A percentile compares a stretch with the other conserved stretches of the same genome.
Evolutionary conservation across 345 rosid genomes (phyloP).

Genomic region (Eucalyptus camaldulensis): DNA sequence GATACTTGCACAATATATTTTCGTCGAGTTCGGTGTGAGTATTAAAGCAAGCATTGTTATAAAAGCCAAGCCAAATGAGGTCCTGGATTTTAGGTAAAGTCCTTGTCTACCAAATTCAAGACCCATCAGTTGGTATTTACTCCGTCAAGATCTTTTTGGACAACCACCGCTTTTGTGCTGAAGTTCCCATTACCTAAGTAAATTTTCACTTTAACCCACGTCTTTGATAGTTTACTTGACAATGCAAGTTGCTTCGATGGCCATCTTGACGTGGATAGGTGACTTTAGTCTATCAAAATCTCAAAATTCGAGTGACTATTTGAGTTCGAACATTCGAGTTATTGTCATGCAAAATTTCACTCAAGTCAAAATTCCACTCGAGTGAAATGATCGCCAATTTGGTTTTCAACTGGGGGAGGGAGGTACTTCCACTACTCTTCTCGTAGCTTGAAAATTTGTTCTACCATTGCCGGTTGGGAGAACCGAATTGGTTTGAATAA

Average conservation of each 20-base stretch:
- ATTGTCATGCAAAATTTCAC: fast-evolving
- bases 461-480: neutral
- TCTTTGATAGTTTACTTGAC: neutral
- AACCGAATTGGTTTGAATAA: neutral
- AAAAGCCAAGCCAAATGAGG: neutral
- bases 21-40: too few relatives aligned
- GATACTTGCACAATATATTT: too few relatives aligned
- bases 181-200: neutral
- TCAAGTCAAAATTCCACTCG: neutral
- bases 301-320: neutral
- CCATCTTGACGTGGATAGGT: neutral
- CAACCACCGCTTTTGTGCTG: fast-evolving
- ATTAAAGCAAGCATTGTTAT: too few relatives aligned
- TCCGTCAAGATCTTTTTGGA: fast-evolving
- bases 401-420: neutral
- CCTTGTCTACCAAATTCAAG: neutral
- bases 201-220: neutral
- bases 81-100: neutral
- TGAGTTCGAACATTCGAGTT: neutral
- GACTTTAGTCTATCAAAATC: neutral
- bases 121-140: neutral
- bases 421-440: neutral
- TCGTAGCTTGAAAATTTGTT: neutral
- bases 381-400: neutral
- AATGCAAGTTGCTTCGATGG: neutral